A percentile compares a stretch with the other conserved stretches of the same genome.
Evolutionary conservation across 768 basidiomycete species (phyloP).

Genomic region (Boletus sp.): DNA sequence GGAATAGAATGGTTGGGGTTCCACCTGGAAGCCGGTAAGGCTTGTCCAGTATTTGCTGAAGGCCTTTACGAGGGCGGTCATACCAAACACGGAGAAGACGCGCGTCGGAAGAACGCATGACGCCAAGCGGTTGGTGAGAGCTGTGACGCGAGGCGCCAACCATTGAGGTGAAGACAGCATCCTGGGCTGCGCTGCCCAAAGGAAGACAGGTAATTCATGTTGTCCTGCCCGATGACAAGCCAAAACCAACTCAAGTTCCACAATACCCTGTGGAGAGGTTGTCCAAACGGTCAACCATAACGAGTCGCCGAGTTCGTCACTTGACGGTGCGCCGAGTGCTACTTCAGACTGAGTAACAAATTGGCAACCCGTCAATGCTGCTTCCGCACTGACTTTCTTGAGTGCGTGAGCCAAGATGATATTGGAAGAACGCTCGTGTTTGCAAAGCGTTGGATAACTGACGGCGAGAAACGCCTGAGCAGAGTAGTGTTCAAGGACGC

Average conservation of each 20-base stretch:
- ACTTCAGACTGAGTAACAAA: conserved; percentile 36
- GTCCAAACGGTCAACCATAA: conserved; percentile 55
- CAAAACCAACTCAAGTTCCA: conserved; percentile 41
- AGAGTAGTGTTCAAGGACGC: conserved; percentile 39
- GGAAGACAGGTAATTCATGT: conserved; percentile 51
- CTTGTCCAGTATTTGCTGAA: conserved; percentile 46
- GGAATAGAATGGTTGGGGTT: conserved; percentile 46
- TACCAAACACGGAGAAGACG: conserved; percentile 52
- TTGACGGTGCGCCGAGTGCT: conserved; percentile 21
- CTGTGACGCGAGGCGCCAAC: conserved; percentile 34
- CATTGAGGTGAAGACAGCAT: conserved; percentile 24
- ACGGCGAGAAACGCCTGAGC: conserved; percentile 40
- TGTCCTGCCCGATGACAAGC: conserved; percentile 44
- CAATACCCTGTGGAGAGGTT: conserved; percentile 25
- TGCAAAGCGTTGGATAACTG: conserved; percentile 40
- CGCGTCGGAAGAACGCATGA: conserved; percentile 39
- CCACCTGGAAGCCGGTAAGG: conserved; percentile 36
- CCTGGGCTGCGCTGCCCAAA: conserved; percentile 40
- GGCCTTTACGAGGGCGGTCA: conserved; percentile 36
- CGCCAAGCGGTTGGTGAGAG: conserved; percentile 37
- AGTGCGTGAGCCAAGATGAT: conserved; percentile 52
- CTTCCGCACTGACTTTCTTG: conserved; percentile 38
- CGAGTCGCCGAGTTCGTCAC: conserved; percentile 23
- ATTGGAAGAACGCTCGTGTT: conserved; percentile 48
- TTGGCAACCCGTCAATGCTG: conserved; percentile 35